Conservation (phyloP, 75 land plant species). For the Larix kaempferi region DNA sequence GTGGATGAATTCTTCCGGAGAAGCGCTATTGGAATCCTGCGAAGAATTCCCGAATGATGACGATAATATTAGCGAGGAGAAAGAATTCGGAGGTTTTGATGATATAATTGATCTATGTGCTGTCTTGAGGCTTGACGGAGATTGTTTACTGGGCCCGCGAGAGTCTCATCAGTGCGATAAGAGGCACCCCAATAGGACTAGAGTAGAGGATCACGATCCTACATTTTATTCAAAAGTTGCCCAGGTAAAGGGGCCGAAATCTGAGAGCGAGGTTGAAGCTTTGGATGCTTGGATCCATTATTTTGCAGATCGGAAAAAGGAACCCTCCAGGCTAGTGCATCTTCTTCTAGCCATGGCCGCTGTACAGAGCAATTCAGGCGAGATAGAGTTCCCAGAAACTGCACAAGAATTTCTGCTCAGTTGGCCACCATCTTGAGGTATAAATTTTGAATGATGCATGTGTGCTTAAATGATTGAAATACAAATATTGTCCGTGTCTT, state of each 20-base stretch:
- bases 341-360: slow-evolving; percentile 6
- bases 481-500: too few species aligned
- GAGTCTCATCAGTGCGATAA: not conserved
- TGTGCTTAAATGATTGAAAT: not conserved
- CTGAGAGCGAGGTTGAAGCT: not conserved
- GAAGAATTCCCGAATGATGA: not conserved
- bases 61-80: not conserved
- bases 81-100: not conserved
- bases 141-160: not conserved
- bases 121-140: slow-evolving; percentile 6
- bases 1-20: not conserved
- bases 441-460: slow-evolving; percentile 1
- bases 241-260: slow-evolving; percentile 4
- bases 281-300: slow-evolving; percentile 8
- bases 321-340: not conserved
- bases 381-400: slow-evolving; percentile 1
- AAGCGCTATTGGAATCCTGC: not conserved
- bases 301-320: not conserved
- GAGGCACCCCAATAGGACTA: not conserved
- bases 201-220: not conserved
- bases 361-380: not conserved
- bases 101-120: not conserved
- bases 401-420: not conserved
- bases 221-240: slow-evolving; percentile 7
- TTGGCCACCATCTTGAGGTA: not conserved